Conservation (phyloP, 225 moss, liverwort and hornwort species). For the Pseudisothecium myosuroides region DNA sequence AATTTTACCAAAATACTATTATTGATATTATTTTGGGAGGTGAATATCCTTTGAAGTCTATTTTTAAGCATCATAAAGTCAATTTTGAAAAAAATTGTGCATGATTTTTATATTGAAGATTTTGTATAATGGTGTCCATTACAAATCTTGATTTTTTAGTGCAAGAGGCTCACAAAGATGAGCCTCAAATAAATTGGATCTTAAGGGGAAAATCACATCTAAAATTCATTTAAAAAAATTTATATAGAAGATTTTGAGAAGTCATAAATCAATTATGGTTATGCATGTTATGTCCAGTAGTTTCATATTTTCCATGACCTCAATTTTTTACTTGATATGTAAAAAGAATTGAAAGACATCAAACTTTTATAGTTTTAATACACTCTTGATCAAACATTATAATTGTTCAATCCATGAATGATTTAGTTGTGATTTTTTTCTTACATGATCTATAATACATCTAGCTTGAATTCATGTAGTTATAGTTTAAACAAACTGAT, state of each 20-base stretch:
- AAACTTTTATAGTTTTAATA: neutral
- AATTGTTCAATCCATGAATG: accelerated
- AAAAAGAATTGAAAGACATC: neutral
- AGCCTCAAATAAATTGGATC: neutral
- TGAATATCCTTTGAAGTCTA: too few species aligned
- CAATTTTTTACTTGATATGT: neutral
- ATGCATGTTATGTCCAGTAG: accelerated
- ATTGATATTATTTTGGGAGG: accelerated
- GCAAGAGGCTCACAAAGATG: accelerated
- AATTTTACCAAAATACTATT: neutral
- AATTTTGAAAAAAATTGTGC: neutral
- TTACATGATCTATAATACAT: accelerated
- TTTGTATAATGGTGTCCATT: neutral
- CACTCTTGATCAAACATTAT: neutral
- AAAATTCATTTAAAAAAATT: neutral
- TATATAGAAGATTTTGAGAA: neutral
- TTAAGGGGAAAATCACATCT: too few species aligned
- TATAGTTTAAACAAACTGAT: neutral
- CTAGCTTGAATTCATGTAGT: neutral
- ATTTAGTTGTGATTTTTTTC: neutral
- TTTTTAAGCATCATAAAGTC: neutral
- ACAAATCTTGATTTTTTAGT: neutral
- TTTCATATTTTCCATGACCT: neutral
- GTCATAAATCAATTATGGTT: neutral
- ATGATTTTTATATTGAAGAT: neutral